Evolutionary conservation across 2,329 filamentous ascomycete species (phyloP), one percentile per base, ranked within the genome.

Genomic region (Cordyceps cicadae): DNA sequence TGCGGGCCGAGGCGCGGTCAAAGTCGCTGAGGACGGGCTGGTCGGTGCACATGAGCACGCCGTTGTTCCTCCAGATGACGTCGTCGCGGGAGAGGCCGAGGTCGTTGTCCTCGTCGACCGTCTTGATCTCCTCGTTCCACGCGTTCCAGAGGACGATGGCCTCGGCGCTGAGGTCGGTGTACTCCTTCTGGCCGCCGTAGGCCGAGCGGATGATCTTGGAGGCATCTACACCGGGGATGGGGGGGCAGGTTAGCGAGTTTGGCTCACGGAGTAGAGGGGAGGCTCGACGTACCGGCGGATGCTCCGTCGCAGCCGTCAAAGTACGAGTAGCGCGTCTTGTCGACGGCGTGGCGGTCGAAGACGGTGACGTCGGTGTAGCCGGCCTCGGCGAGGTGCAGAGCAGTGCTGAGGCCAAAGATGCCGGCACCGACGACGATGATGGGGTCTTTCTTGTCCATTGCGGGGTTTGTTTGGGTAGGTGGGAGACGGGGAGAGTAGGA

Each of bases 361-460:
- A 82, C 73, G 2, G 72, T 79, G n/a, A 81, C 70, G 60, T 77
- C 69, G 3, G 19, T 70, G 64, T 80, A 82, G 3, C 79, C 79
- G 14, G 75, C 66, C 21, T 62, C 63, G 5, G 67, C 64, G n/a
- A 71, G 66, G 57, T 71, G 69, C 11, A 67, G 63, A 1, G 69
- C 73, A 5, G 73, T 74, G 15, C 71, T 70, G 4, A 73, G 69
- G 3, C 74, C 73, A 7, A 74, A 72, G 53, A 66, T 48, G 34
- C 45, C 54, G 34, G 54, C 54, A 1, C 54, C 54, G 15, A 57
- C 54, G 34, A 57, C 29, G 54, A 57, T 29, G 34, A 57, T 50
- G 3, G 54, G 45, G 29, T 19, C 39, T 45, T 54, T 21, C 12
- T 54, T 54, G 24, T 45, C 29, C 39, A 54, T 54, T 32, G 52